Evolutionary conservation across 495 filamentous ascomycete species (phyloP).

Genomic region (Aspergillus ostianus): DNA sequence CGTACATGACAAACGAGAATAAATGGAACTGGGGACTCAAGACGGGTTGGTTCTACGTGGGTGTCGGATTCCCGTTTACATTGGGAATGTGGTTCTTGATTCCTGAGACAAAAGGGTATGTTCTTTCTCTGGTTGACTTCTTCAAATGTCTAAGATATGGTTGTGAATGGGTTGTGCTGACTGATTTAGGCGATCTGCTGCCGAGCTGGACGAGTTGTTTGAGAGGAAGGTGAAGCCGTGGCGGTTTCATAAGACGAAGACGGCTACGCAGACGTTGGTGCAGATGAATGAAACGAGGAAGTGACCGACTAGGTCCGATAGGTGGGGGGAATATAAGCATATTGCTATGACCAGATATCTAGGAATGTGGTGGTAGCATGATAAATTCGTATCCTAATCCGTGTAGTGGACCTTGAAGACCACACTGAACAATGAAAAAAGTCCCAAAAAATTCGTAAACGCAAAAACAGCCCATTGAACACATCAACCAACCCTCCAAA

Average conservation of each 20-base stretch:
- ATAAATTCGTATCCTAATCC: no score
- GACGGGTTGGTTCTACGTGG: slow-evolving; percentile 15
- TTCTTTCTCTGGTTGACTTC: neutral
- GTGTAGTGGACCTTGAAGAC: no score
- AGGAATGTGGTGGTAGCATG: no score
- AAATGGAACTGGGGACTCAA: slow-evolving; percentile 16
- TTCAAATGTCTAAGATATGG: neutral
- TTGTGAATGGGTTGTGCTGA: neutral
- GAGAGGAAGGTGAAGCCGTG: slow-evolving; percentile 13
- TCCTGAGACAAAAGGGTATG: slow-evolving; percentile 9
- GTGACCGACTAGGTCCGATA: no score
- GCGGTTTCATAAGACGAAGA: slow-evolving; percentile 14
- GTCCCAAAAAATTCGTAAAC: no score
- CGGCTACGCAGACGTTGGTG: slow-evolving; percentile 9
- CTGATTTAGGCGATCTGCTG: slow-evolving; percentile 4
- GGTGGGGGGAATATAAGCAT: no score
- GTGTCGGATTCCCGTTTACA: slow-evolving; percentile 8
- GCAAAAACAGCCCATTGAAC: no score
- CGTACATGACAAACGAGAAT: slow-evolving; percentile 16
- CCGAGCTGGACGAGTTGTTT: slow-evolving; percentile 13
- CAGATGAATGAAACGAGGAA: neutral
- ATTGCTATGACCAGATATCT: no score
- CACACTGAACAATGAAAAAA: no score
- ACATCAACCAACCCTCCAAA: no score
- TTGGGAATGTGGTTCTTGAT: slow-evolving; percentile 17